Conservation (phyloP, 495 filamentous ascomycete genomes). For the Lindgomyces ingoldianus region DNA sequence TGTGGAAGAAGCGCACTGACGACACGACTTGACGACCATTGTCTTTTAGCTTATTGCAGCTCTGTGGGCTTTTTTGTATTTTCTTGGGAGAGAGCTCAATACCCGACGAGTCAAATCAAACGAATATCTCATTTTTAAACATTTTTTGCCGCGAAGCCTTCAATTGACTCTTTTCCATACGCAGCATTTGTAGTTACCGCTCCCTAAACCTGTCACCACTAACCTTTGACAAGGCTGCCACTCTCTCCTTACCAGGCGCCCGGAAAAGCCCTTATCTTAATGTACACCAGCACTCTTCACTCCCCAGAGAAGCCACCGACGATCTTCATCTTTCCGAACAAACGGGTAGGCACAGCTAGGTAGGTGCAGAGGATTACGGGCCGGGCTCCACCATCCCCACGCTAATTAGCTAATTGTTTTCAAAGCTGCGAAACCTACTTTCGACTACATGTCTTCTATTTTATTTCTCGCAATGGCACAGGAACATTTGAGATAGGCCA, state of each 20-base stretch:
- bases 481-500: neutral
- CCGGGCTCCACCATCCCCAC: neutral
- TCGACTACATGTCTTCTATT: conserved; percentile 9
- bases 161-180: no score
- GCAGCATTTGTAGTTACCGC: no score
- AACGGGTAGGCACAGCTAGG: no score
- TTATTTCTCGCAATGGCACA: neutral
- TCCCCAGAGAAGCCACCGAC: no score
- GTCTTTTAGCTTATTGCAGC: neutral
- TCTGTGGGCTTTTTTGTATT: neutral
- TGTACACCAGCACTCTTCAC: no score
- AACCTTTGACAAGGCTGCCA: no score
- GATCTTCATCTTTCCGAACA: no score
- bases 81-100: neutral
- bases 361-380: no score
- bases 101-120: no score
- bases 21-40: neutral
- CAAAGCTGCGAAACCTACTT: conserved; percentile 6
- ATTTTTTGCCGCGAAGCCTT: neutral
- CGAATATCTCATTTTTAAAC: neutral
- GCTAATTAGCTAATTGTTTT: neutral
- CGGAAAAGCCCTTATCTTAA: no score
- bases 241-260: no score
- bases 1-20: neutral
- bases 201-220: no score